Evolutionary conservation across 306 rosid species (phyloP), one percentile per base, ranked within the genome.

Genomic region (Cicer arietinum): DNA sequence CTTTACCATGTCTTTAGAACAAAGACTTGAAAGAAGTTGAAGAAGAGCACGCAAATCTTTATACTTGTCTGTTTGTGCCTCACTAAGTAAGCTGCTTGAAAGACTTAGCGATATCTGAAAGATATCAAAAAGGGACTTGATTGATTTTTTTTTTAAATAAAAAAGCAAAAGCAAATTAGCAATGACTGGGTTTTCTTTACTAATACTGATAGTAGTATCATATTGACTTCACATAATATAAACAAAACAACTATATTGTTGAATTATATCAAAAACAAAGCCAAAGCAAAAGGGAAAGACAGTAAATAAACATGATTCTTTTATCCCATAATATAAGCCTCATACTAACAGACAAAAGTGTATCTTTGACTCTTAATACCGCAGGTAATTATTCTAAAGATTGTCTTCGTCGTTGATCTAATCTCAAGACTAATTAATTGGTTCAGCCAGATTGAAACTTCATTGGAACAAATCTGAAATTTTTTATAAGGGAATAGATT

Each of bases 11-110:
- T 94, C 97, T 84, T 90, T 94, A 45, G 96, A 94, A 76, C 98
- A 94, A 74, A 94, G 97, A 78, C 84, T 87, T 69, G 94, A 90
- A 65, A 94, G 96, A 85, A 94, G 98, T 65, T 91, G 98, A 80
- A 94, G 97, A 86, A 94, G 97, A 64, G 98, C 98, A 59, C 97
- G 97, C 79, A 94, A 84, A 83, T 94, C 98, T 87, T 86, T 91
- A 79, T 94, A 94, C 85, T 88, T 87, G 47, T 91, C 97, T 20
- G 91, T 90, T 78, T 90, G 85, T 50, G 91, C 96, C 88, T 94
- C 98, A 78, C 74, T 86, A 65, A 79, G 87, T 81, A 94, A 81
- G 83, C 87, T 88, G 91, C 87, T 87, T 59, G 98, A 94, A 81
- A 82, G 91, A 79, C 94, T 91, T 53, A 94, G 10, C 17, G 92